Evolutionary conservation across 176 grass and related monocot genomes (phyloP), one percentile per base, ranked within the genome.

Genomic region (Avena eriantha): DNA sequence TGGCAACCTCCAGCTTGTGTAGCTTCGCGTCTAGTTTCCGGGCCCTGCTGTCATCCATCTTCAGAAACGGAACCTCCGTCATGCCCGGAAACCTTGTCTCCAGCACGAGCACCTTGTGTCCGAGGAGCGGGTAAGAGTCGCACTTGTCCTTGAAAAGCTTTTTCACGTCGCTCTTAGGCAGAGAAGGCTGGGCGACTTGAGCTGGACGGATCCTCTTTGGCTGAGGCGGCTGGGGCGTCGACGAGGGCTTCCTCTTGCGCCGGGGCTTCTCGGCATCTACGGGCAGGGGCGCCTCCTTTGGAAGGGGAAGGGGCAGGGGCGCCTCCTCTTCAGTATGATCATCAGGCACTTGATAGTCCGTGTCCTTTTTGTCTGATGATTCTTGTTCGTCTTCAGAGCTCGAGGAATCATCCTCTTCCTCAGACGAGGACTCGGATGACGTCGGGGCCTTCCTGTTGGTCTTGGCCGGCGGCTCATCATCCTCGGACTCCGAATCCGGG

Each of bases 61-160:
- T 67, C 73, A 85, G 51, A 21, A 85, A 85, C n/a, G 58, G 4
- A n/a, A 5, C 4, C 46, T 77, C 77, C 16, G 77, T 41, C 19
- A 67, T 18, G 33, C 31, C 14, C 16, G 48, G 22, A 5, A 24
- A 15, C 33, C 56, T 22, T 33, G 22, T 22, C n/a, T 46, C 22
- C 3, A 86, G 48, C 13, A 47, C 2, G 0, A 24, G 16, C 31
- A 85, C 84, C 15, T 31, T 16, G 48, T 56, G 33, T 4, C 61
- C 64, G 7, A 86, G 63, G 75, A 31, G 31, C 50, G 5, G 10
- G 49, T 86, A 57, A 14, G 3, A 10, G 4, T 23, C 22, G 39
- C 8, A 56, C 33, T 85, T 85, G 21, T 69, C 48, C 63, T 57
- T 13, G 48, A 86, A 78, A 5, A 33, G 61, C 63, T 46, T 86